Evolutionary conservation across 116 monocot genomes (phyloP).

Genomic region (Posidonia oceanica): DNA sequence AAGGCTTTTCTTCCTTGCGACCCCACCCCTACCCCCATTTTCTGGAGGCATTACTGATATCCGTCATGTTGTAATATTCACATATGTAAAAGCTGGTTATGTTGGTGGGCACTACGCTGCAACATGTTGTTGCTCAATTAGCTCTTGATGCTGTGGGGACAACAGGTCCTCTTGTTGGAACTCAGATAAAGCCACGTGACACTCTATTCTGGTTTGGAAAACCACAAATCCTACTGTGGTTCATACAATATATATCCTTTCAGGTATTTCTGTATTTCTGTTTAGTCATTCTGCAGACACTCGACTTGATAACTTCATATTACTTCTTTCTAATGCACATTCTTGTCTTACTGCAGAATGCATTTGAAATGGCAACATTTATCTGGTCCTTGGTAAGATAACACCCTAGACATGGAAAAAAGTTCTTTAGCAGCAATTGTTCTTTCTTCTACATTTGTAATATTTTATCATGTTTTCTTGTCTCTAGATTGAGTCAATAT

Average conservation of each 20-base stretch:
- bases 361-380: slow-evolving; percentile 88
- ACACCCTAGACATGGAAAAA: not conserved
- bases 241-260: slow-evolving; percentile 81
- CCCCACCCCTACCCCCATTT: no score
- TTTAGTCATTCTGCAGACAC: not conserved
- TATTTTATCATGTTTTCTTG: no score
- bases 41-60: no score
- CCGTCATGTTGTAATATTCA: no score
- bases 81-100: slow-evolving; percentile 51
- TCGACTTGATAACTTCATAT: no score
- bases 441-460: no score
- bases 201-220: slow-evolving; percentile 83
- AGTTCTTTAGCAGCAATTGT: no score
- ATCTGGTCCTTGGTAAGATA: slow-evolving; percentile 81
- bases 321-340: slow-evolving; percentile 1
- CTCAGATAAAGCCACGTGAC: slow-evolving; percentile 74
- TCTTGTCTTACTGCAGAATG: slow-evolving; percentile 51
- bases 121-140: slow-evolving; percentile 75
- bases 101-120: slow-evolving; percentile 71
- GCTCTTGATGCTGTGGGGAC: slow-evolving; percentile 67
- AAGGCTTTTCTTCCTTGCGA: no score
- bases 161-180: slow-evolving; percentile 49
- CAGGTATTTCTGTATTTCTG: slow-evolving; percentile 32
- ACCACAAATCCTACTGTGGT: slow-evolving; percentile 53
- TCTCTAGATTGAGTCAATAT: no score